These are phyloP conservation scores for Dalbergia cochinchinensis DNA, from an alignment of 306 rosid species.

Conservation along the genomic window DNA sequence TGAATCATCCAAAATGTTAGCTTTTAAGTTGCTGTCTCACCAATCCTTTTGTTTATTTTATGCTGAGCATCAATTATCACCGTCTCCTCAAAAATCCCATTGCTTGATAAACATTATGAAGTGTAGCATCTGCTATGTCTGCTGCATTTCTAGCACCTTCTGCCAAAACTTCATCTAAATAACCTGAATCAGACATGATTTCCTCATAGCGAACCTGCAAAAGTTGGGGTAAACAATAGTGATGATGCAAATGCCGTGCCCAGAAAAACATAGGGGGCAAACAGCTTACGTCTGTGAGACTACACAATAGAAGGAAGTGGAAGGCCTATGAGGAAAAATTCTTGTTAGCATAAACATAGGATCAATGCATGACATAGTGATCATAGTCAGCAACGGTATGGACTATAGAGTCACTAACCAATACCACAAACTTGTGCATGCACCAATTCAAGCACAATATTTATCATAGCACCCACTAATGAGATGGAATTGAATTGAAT, in stretches of 20 bases:
- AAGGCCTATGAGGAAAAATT: background rate
- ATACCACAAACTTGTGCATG: background rate
- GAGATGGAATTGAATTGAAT: too few species aligned
- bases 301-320: background rate
- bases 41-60: conserved; percentile 38
- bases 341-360: conserved; percentile 25
- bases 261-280: conserved; percentile 10
- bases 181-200: conserved; percentile 81
- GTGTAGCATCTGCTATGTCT: conserved; percentile 79
- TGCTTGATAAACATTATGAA: conserved; percentile 82
- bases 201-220: conserved; percentile 86
- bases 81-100: conserved; percentile 87
- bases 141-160: conserved; percentile 88
- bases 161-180: conserved; percentile 80
- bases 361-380: background rate
- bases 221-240: conserved; percentile 23
- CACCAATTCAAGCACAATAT: background rate
- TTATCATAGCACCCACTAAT: background rate
- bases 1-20: conserved; percentile 52
- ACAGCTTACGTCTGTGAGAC: background rate
- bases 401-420: too few species aligned
- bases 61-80: conserved; percentile 49
- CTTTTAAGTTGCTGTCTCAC: conserved; percentile 55
- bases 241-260: conserved; percentile 23
- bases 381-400: conserved; percentile 4